Base-by-base conservation (phyloP, 139 green algal species). In the Tetraselmis striata region DNA sequence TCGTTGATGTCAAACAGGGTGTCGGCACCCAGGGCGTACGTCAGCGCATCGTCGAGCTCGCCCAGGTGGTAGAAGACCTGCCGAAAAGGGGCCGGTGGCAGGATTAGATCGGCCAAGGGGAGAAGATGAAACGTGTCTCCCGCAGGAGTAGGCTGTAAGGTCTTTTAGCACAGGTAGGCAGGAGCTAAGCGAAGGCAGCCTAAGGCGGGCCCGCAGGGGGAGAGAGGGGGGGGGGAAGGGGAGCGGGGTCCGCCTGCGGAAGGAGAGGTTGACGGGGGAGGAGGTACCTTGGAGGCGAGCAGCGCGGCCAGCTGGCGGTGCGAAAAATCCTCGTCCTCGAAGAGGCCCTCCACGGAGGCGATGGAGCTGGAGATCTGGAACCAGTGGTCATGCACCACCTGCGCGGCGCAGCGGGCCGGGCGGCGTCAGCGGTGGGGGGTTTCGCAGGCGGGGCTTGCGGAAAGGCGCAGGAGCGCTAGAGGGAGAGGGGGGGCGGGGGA, bases 61-160 rank as follows among this genome's bases (percentile, higher is more conserved):
- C 95, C 95, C 24, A 99, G 90, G 85, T 99, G 94, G 85, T 98
- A 99, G 80, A 99, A 99, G 22, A 99, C 96, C 96, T 99, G 94
- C 31, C 1, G 2, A 1, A 75, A n/a, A n/a, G 29, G 76, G 23
- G 29, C 29, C 18, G 28, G 29, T 18, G 18, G 28, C 76, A 18
- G 18, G 18, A 22, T 79, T 22, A 31, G 76, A 22, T 18, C 29
- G 76, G 23, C 76, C 22, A 58, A 22, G 76, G 76, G 29, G 28
- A n/a, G n/a, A n/a, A n/a, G n/a, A n/a, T n/a, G n/a, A n/a, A n/a
- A n/a, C n/a, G n/a, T n/a, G n/a, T n/a, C n/a, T n/a, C n/a, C n/a
- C n/a, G n/a, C n/a, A n/a, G n/a, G n/a, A n/a, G n/a, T n/a, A n/a
- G n/a, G n/a, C n/a, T n/a, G n/a, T n/a, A n/a, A n/a, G n/a, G n/a